Evolutionary conservation across 345 rosid genomes (phyloP).

Genomic region (Aquilaria malaccensis): DNA sequence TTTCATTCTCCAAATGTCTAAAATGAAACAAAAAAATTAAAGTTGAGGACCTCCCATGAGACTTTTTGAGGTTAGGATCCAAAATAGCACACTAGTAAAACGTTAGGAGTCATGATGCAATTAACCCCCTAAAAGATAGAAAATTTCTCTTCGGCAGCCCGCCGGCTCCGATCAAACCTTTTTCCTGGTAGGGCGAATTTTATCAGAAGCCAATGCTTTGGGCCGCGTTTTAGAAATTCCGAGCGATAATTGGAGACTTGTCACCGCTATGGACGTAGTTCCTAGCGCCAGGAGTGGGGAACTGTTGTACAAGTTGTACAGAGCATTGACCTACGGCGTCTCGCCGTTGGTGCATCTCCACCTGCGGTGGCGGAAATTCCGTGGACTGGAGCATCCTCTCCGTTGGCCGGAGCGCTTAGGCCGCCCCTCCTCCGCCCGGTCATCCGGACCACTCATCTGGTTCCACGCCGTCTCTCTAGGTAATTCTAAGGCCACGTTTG

Average conservation of each 20-base stretch:
- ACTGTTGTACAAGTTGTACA: conserved; percentile 53
- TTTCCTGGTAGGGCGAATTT: no score
- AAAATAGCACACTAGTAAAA: no score
- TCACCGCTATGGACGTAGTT: background rate
- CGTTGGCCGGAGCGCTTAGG: conserved; percentile 92
- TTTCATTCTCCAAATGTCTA: no score
- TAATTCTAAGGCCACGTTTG: conserved; percentile 1
- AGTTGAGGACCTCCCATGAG: no score
- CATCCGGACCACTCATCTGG: conserved; percentile 74
- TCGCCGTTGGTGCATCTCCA: conserved; percentile 70
- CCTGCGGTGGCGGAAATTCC: conserved; percentile 59
- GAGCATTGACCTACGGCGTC: conserved; percentile 45
- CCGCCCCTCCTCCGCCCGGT: conserved; percentile 55
- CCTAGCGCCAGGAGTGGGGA: conserved; percentile 25
- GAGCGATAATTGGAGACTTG: background rate
- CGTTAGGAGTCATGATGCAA: no score
- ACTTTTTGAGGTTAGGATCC: no score
- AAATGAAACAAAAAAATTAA: no score
- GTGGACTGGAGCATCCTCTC: conserved; percentile 59
- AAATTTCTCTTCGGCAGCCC: no score
- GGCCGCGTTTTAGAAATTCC: no score
- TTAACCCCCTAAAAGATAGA: no score
- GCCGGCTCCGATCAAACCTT: no score
- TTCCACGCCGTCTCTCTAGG: conserved; percentile 94
- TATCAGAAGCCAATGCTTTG: no score